phyloP scores from a whole-genome alignment of 1,139 yeast genomes.

The Kodamaea fungicola region DNA sequence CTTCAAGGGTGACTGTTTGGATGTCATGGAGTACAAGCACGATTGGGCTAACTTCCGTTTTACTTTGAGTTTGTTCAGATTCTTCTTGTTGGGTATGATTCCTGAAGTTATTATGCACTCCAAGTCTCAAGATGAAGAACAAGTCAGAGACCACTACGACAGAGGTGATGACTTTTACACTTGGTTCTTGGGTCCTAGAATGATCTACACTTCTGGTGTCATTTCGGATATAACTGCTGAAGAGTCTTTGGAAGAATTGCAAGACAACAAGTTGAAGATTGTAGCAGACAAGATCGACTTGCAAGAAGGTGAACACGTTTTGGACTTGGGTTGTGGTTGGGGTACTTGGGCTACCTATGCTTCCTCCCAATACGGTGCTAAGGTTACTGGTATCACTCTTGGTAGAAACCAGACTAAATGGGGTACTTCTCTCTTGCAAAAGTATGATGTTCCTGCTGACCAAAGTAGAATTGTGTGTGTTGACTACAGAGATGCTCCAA shows the following conservation, averaged over 20 bases:
- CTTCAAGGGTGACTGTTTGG: conserved; percentile 86
- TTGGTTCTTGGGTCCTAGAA: conserved; percentile 92
- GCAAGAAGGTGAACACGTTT: conserved; percentile 65
- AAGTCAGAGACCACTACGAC: conserved; percentile 92
- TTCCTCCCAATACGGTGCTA: conserved; percentile 78
- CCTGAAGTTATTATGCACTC: conserved; percentile 93
- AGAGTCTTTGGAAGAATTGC: conserved; percentile 81
- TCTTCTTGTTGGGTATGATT: conserved; percentile 82
- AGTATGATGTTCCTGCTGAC: conserved; percentile 63
- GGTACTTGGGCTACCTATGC: conserved; percentile 89
- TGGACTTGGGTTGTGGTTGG: conserved; percentile 96
- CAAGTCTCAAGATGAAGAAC: conserved; percentile 93
- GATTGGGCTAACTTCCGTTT: conserved; percentile 87
- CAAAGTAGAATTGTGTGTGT: conserved; percentile 78
- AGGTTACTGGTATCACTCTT: conserved; percentile 84
- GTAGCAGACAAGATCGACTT: conserved; percentile 86
- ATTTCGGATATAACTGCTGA: conserved; percentile 67
- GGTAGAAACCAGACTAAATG: conserved; percentile 90
- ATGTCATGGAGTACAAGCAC: conserved; percentile 79
- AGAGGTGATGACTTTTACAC: conserved; percentile 95
- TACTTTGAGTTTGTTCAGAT: conserved; percentile 74
- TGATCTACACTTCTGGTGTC: conserved; percentile 89
- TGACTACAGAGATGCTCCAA: conserved; percentile 90
- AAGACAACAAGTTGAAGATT: conserved; percentile 83
- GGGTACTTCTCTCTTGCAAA: conserved; percentile 70